phyloP scores from a whole-genome alignment of 129 eudicot genomes.

The Sambucus nigra region DNA sequence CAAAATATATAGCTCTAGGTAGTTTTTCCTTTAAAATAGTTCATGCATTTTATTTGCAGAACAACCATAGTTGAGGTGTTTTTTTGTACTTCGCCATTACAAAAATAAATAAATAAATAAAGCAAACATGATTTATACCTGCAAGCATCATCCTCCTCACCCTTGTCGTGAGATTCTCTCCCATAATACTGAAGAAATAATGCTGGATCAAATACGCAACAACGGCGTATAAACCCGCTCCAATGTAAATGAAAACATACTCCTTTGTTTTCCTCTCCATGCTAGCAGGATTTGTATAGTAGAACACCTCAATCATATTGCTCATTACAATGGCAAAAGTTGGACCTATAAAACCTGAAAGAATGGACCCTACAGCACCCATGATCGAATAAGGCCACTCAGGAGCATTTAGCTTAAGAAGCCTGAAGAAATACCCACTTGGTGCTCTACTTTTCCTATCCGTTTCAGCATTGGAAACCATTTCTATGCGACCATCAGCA shows the following conservation, averaged over 20 bases:
- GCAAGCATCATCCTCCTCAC: conserved; percentile 98
- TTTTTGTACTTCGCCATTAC: too few relatives aligned
- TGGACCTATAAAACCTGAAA: conserved; percentile 91
- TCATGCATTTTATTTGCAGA: too few relatives aligned
- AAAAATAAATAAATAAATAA: too few relatives aligned
- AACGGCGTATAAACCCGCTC: conserved; percentile 89
- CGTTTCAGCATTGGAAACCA: conserved; percentile 85
- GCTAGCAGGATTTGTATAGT: conserved; percentile 52
- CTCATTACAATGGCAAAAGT: conserved; percentile 98
- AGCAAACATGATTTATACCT: conserved; percentile 41
- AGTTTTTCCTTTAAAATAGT: too few relatives aligned
- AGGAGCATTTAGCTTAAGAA: conserved; percentile 78
- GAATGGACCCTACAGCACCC: conserved; percentile 93
- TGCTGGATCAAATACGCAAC: conserved; percentile 92
- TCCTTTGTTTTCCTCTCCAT: conserved; percentile 96
- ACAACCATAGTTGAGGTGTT: too few relatives aligned
- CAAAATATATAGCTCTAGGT: too few relatives aligned
- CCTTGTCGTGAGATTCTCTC: conserved; percentile 91
- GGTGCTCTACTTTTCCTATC: conserved; percentile 86
- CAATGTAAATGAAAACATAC: conserved; percentile 80
- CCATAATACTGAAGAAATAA: conserved; percentile 97
- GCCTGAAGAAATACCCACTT: conserved; percentile 61
- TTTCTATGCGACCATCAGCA: conserved; percentile 87
- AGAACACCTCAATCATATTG: conserved; percentile 95
- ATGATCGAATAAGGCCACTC: conserved; percentile 96